Evolutionary conservation across 2,329 filamentous ascomycete species (phyloP).

Genomic region (Penicillium frequentans): DNA sequence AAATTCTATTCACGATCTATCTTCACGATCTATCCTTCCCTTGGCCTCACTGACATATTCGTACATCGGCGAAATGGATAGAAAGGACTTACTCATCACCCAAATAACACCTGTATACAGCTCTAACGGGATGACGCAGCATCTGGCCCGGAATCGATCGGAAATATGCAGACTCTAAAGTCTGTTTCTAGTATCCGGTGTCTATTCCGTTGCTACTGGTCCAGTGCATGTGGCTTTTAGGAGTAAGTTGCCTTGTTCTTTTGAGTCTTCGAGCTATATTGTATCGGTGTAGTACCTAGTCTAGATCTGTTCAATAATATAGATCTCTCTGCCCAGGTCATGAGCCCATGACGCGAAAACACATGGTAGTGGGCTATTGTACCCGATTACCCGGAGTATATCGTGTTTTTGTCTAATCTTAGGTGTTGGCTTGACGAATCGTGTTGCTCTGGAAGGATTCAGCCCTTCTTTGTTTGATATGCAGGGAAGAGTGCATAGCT

Average conservation of each 20-base stretch:
- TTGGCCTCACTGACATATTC: not conserved
- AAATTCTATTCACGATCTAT: not conserved
- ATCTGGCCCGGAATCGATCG: slow-evolving; percentile 9
- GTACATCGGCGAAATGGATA: not conserved
- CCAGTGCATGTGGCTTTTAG: too few species aligned
- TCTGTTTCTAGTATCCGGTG: not conserved
- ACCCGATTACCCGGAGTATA: too few species aligned
- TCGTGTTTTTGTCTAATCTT: too few species aligned
- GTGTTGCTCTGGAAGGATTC: not conserved
- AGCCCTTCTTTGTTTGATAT: not conserved
- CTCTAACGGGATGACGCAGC: slow-evolving; percentile 4
- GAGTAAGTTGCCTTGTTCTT: not conserved
- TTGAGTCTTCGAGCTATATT: not conserved
- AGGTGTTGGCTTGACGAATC: not conserved
- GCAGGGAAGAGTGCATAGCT: not conserved
- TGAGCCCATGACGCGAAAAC: not conserved
- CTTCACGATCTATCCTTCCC: not conserved
- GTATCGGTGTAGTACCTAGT: not conserved
- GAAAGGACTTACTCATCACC: not conserved
- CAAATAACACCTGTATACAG: not conserved
- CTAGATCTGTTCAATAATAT: not conserved
- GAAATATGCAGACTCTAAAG: slow-evolving; percentile 3
- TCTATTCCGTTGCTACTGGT: not conserved
- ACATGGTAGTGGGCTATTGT: not conserved
- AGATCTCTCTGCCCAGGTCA: not conserved